These are phyloP conservation scores for Boletus rubescentipes DNA, from an alignment of 768 basidiomycete species.

Conservation along the genomic window DNA sequence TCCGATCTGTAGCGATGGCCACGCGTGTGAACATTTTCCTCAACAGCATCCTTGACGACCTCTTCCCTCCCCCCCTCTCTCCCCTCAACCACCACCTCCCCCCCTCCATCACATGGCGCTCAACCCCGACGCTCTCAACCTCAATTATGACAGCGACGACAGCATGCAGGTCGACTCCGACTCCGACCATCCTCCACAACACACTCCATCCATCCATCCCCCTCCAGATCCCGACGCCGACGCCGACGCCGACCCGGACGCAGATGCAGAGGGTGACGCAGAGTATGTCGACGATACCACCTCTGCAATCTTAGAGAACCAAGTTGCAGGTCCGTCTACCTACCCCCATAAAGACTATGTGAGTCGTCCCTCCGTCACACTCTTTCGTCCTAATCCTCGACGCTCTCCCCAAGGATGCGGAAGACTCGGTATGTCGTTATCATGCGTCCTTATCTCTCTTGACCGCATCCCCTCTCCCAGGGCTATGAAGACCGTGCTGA, in stretches of 20 bases:
- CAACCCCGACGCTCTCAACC: conserved; percentile 46
- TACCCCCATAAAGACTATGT: conserved; percentile 62
- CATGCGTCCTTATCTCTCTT: conserved; percentile 15
- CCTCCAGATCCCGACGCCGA: conserved; percentile 43
- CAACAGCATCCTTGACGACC: conserved; percentile 42
- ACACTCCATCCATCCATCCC: conserved; percentile 17
- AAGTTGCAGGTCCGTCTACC: conserved; percentile 40
- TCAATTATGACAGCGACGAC: conserved; percentile 52
- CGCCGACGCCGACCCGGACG: conserved; percentile 53
- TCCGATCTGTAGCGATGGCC: conserved; percentile 43
- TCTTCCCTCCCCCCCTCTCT: conserved; percentile 34
- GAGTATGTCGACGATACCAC: conserved; percentile 39
- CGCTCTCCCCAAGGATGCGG: conserved; percentile 23
- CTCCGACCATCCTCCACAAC: conserved; percentile 32
- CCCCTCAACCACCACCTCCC: conserved; percentile 36
- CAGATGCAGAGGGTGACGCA: conserved; percentile 43
- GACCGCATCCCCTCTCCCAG: conserved; percentile 45
- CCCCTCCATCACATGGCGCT: conserved; percentile 34
- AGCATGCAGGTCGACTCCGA: conserved; percentile 76
- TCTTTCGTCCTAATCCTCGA: not conserved
- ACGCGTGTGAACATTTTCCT: conserved; percentile 42
- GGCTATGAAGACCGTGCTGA: conserved; percentile 54
- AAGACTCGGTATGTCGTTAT: conserved; percentile 32
- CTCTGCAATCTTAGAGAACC: conserved; percentile 37
- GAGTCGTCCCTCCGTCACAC: conserved; percentile 30